Evolutionary conservation across 202 grass and related monocot species (phyloP), one percentile per base, ranked within the genome.

Genomic region (Carex arenaria): DNA sequence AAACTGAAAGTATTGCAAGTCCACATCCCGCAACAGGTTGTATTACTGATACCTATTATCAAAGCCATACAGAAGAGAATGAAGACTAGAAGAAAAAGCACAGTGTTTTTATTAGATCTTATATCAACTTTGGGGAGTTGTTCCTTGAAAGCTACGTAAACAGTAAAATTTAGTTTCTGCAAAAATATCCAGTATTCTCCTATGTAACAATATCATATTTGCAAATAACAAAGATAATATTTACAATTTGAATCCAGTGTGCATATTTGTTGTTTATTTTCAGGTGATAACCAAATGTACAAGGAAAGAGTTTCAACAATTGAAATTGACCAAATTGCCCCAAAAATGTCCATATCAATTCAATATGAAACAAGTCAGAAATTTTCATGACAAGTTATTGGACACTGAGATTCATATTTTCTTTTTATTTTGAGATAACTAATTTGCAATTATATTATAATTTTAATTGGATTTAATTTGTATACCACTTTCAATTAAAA

Each of bases 11-110:
- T 87, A 99, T 94, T 22, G 93, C 97, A 79, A 99, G 97, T 28
- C 97, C 93, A 68, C 93, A 99, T 43, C 97, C 97, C 0, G 97
- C 89, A 87, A 96, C 89, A 2, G 97, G 97, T 82, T 99, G 97
- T 83, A 99, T 94, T 12, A 99, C 90, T 43, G 97, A 99, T 40
- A 99, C 97, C 96, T 99, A 86, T n/a, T 66, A 84, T 79, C 42
- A 38, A 71, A 68, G 34, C 51, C 72, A 84, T 56, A 17, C 9
- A 49, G 18, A n/a, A 14, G 53, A 78, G 18, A 78, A 59, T 57
- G 28, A 78, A n/a, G 38, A 59, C 57, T 78, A 31, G 31, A 36
- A 38, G 3, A 36, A 78, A 72, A 28, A 52, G 13, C 1, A 66
- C 30, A 34, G 12, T 66, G 64, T 19, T 19, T 59, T 59, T 10